Evolutionary conservation across 2,329 filamentous ascomycete genomes (phyloP).

Genomic region (Epichloe festucae): DNA sequence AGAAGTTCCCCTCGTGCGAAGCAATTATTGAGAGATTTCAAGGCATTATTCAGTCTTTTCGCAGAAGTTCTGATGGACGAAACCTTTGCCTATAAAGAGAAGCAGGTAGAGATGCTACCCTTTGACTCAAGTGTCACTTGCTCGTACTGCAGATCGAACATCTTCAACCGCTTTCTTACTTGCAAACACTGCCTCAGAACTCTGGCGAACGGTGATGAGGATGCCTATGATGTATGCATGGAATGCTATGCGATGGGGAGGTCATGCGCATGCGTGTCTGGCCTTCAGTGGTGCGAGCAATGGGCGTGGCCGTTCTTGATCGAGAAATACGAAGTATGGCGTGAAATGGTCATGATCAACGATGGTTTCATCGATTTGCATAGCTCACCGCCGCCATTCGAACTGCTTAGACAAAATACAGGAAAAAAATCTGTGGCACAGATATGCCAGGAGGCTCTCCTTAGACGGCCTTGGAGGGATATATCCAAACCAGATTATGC

Average conservation of each 20-base stretch:
- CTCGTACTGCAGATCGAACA: conserved; percentile 89
- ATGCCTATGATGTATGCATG: conserved; percentile 95
- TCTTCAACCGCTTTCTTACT: conserved; percentile 93
- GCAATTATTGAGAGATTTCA: conserved; percentile 74
- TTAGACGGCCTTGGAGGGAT: conserved; percentile 68
- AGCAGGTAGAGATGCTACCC: conserved; percentile 58
- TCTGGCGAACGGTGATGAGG: conserved; percentile 53
- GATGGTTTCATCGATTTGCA: conserved; percentile 54
- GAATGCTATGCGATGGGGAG: conserved; percentile 97
- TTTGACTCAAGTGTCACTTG: conserved; percentile 91
- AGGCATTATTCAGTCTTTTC: conserved; percentile 64
- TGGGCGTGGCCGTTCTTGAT: conserved; percentile 73
- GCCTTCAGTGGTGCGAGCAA: conserved; percentile 83
- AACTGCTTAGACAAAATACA: conserved; percentile 52
- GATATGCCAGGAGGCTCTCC: conserved; percentile 85
- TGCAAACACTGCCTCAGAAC: conserved; percentile 70
- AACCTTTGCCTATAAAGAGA: conserved; percentile 64
- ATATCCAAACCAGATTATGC: conserved; percentile 47
- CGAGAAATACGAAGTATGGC: conserved; percentile 71
- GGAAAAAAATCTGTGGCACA: conserved; percentile 75
- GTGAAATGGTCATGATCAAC: conserved; percentile 61
- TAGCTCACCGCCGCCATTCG: conserved; percentile 55
- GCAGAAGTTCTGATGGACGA: conserved; percentile 72
- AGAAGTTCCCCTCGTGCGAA: conserved; percentile 35
- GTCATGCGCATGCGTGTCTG: conserved; percentile 79